These are phyloP conservation scores for Beauveria rudraprayagi DNA, from an alignment of 2,329 filamentous ascomycete genomes.

Conservation along the genomic window DNA sequence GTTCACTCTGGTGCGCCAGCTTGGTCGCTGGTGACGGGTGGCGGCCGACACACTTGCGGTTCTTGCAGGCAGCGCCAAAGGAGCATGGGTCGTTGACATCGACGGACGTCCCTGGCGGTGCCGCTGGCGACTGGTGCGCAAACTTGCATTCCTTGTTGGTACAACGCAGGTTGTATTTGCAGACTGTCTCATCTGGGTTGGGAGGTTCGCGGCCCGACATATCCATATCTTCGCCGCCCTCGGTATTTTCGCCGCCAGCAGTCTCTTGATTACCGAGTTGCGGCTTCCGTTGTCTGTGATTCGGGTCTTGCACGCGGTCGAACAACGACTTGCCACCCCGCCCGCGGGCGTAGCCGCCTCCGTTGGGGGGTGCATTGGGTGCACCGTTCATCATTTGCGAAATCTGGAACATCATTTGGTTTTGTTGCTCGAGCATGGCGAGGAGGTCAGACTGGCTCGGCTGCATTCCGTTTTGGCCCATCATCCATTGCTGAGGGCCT, in stretches of 20 bases:
- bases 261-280: slow-evolving; percentile 32
- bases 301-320: slow-evolving; percentile 58
- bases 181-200: slow-evolving; percentile 61
- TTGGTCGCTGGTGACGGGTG: slow-evolving; percentile 87
- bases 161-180: slow-evolving; percentile 84
- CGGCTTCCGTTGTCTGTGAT: slow-evolving; percentile 39
- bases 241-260: slow-evolving; percentile 26
- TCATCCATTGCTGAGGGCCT: slow-evolving; percentile 37
- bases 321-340: slow-evolving; percentile 57
- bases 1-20: slow-evolving; percentile 68
- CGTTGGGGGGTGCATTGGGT: slow-evolving; percentile 40
- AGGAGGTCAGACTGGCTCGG: slow-evolving; percentile 49
- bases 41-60: slow-evolving; percentile 83
- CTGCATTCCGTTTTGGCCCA: slow-evolving; percentile 22
- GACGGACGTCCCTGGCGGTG: slow-evolving; percentile 65
- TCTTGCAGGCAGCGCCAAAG: slow-evolving; percentile 89
- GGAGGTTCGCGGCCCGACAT: slow-evolving; percentile 48
- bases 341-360: slow-evolving; percentile 35
- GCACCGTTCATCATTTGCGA: slow-evolving; percentile 54
- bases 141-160: slow-evolving; percentile 86
- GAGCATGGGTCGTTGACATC: slow-evolving; percentile 75
- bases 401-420: slow-evolving; percentile 74
- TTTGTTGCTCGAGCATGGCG: slow-evolving; percentile 82
- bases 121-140: slow-evolving; percentile 88
- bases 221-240: slow-evolving; percentile 54